phyloP scores from a whole-genome alignment of 768 basidiomycete species.

The Filobasidium floriforme region DNA sequence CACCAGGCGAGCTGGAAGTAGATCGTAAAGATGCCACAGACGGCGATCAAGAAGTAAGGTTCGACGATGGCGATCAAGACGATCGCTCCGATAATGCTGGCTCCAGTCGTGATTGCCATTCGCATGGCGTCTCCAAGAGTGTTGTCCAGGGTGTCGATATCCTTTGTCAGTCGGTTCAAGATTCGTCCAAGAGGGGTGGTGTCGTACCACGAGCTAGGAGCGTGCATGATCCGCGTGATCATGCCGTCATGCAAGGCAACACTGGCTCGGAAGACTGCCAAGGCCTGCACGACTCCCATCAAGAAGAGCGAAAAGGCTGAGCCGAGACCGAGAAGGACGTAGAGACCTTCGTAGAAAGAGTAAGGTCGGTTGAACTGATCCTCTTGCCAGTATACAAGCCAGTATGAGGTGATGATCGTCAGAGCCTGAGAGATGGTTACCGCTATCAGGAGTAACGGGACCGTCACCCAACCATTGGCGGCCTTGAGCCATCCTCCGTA shows the following conservation, averaged over 20 bases:
- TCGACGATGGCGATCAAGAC: constrained; percentile 61
- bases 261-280: constrained; percentile 72
- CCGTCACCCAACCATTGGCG: constrained; percentile 58
- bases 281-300: constrained; percentile 56
- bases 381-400: constrained; percentile 76
- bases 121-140: constrained; percentile 41
- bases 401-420: constrained; percentile 55
- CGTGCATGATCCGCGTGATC: constrained; percentile 53
- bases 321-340: constrained; percentile 62
- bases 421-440: constrained; percentile 62
- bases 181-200: constrained; percentile 49
- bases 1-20: constrained; percentile 70
- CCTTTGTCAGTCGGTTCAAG: constrained; percentile 43
- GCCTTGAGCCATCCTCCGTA: constrained; percentile 58
- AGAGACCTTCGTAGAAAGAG: constrained; percentile 68
- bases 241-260: constrained; percentile 53
- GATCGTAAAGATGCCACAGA: constrained; percentile 54
- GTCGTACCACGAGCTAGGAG: constrained; percentile 86
- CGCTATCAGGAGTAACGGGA: constrained; percentile 61
- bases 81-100: constrained; percentile 64
- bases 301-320: constrained; percentile 64
- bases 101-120: constrained; percentile 55
- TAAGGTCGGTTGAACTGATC: constrained; percentile 56
- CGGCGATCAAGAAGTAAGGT: constrained; percentile 77
- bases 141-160: constrained; percentile 44